Evolutionary conservation across 2,329 filamentous ascomycete genomes (phyloP).

Genomic region (Talaromyces amestolkiae): DNA sequence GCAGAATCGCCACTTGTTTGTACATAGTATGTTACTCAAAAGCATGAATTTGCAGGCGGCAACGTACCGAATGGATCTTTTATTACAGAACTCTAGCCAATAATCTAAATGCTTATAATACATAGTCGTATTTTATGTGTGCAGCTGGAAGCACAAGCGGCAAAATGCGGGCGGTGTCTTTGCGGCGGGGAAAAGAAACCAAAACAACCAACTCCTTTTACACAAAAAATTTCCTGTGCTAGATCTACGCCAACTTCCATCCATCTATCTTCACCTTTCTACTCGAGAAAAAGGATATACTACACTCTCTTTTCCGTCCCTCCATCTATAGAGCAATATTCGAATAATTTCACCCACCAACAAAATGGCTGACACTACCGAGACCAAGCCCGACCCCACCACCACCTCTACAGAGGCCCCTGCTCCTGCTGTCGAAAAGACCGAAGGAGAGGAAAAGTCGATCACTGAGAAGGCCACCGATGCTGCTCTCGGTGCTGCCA

Average conservation of each 20-base stretch:
- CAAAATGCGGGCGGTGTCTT: constrained; percentile 9
- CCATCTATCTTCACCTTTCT: constrained; percentile 11
- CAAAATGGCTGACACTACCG: constrained; percentile 45
- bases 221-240: constrained; percentile 18
- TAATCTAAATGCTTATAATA: background rate
- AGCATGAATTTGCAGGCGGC: background rate
- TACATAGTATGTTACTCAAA: background rate
- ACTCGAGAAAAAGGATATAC: background rate
- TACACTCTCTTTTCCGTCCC: background rate
- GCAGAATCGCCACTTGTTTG: background rate
- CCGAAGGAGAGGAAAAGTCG: constrained; percentile 33
- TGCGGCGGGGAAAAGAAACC: constrained; percentile 15
- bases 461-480: constrained; percentile 28
- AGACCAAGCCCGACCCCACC: constrained; percentile 45
- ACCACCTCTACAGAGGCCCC: constrained; percentile 36
- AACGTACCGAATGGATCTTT: background rate
- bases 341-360: background rate
- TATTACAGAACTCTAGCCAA: background rate
- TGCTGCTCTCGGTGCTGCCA: constrained; percentile 38
- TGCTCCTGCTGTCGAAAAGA: constrained; percentile 32
- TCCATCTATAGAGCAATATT: background rate
- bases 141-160: background rate
- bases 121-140: constrained; percentile 3
- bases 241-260: background rate
- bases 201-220: constrained; percentile 16